Evolutionary conservation across 2,329 filamentous ascomycete species (phyloP).

Genomic region (Diaporthe ilicicola): DNA sequence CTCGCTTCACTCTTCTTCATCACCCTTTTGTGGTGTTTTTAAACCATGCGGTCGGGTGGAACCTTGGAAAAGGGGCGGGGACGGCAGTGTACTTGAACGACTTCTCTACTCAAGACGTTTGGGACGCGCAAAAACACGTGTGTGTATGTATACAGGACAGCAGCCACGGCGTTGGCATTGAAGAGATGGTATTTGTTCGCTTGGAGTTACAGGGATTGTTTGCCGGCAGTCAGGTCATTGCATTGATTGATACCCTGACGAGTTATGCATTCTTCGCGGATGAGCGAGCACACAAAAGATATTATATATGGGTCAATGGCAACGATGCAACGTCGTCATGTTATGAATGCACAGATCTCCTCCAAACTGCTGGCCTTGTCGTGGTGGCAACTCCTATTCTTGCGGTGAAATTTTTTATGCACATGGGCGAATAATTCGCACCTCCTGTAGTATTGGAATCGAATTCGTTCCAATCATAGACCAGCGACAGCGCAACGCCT

Average conservation of each 20-base stretch:
- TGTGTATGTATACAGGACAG: conserved; percentile 15
- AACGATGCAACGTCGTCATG: background rate
- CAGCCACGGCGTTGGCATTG: conserved; percentile 19
- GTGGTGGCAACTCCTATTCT: background rate
- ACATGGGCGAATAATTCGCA: background rate
- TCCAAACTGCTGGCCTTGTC: background rate
- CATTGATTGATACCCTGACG: conserved; percentile 28
- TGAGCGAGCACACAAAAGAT: conserved; percentile 2
- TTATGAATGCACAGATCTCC: background rate
- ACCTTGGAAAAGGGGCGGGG: background rate
- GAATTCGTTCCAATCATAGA: background rate
- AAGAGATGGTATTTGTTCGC: background rate
- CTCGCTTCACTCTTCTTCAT: too few relatives aligned
- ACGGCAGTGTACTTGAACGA: background rate
- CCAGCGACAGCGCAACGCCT: background rate
- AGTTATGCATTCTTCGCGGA: conserved; percentile 5
- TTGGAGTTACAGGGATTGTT: background rate
- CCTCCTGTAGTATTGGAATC: background rate
- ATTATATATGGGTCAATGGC: conserved; percentile 4
- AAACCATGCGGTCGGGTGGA: background rate
- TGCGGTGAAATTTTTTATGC: background rate
- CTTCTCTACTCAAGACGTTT: conserved; percentile 10
- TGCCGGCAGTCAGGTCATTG: conserved; percentile 8
- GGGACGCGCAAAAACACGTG: background rate
- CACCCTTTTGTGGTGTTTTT: background rate